These are phyloP conservation scores for Pulveroboletus sp. DNA, from an alignment of 768 basidiomycete species.

Conservation along the genomic window DNA sequence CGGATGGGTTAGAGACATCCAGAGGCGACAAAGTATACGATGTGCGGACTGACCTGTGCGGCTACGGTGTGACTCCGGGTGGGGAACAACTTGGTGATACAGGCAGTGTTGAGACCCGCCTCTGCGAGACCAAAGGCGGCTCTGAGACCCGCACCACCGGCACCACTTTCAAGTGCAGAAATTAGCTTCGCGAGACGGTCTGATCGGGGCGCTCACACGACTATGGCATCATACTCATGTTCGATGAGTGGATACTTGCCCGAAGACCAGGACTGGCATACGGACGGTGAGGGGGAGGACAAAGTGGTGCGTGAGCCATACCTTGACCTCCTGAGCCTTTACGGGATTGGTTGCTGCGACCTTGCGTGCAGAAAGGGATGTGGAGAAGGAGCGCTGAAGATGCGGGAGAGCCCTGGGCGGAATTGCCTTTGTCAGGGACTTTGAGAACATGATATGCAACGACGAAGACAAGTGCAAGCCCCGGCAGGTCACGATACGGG, in stretches of 20 bases:
- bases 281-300: slow-evolving; percentile 2
- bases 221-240: slow-evolving; percentile 98
- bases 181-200: slow-evolving; percentile 13
- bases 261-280: slow-evolving; percentile 61
- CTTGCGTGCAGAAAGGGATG: slow-evolving; percentile 53
- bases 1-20: slow-evolving; percentile 11
- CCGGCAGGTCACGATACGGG: slow-evolving; percentile 15
- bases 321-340: slow-evolving; percentile 80
- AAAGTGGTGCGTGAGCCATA: slow-evolving; percentile 28
- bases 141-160: slow-evolving; percentile 96
- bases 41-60: slow-evolving; percentile 63
- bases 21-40: neutral
- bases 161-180: slow-evolving; percentile 56
- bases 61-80: slow-evolving; percentile 98
- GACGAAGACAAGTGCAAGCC: slow-evolving; percentile 2
- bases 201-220: slow-evolving; percentile 69
- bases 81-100: slow-evolving; percentile 98
- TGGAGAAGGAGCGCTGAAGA: slow-evolving; percentile 56
- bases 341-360: slow-evolving; percentile 69
- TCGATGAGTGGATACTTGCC: slow-evolving; percentile 96
- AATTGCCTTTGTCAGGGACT: slow-evolving; percentile 41
- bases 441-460: slow-evolving; percentile 55
- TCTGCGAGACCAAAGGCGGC: slow-evolving; percentile 98
- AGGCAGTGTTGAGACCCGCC: slow-evolving; percentile 97
- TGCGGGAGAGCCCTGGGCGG: slow-evolving; percentile 42